Base-by-base conservation (phyloP, 129 eudicot genomes). In the Pulicaria dysenterica region DNA sequence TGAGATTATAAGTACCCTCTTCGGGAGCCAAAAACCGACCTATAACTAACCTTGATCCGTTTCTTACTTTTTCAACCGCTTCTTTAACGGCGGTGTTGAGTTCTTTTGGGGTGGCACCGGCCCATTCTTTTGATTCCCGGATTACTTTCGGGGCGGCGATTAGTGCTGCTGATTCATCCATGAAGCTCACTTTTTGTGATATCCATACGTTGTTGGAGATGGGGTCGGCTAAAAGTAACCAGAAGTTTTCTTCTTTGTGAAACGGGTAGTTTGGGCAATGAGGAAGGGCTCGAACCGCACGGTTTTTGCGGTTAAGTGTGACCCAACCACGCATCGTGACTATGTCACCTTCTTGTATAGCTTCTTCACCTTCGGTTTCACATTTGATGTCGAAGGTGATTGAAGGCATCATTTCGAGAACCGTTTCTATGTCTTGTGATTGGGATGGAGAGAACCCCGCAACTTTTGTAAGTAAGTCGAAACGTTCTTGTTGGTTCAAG, bases 281-380 rank as follows among this genome's bases (percentile, higher is more conserved):
- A 1, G 98, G 96, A 14, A 89, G 90, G 68, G 96, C 94, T 2
- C 91, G 83, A 17, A 85, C 77, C 70, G 64, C 42, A 69, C 75
- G 81, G 36, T 92, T 92, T 5, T 63, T 66, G 19, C 98, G 94
- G 72, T 80, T 83, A 40, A 92, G 89, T 4, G 91, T 89, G 42
- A 92, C 85, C 98, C 98, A 92, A 69, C 96, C 92, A 46, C 89
- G 89, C 86, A 89, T 77, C 19, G 96, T 92, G 15, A 92, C 98
- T 17, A 89, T 82, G 55, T 92, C 96, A 11, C 96, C 96, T 80
- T 92, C 98, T 67, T 92, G 98, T 24, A 92, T 83, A 38, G 96
- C 96, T 74, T 92, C 98, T 80, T 92, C 98, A n/a, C 98, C 96
- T 83, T 92, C 98, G 0, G 98, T 92, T 67, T 92, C 98, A 61